Base-by-base conservation (phyloP, 306 rosid species). In the Inga leiocalycina region DNA sequence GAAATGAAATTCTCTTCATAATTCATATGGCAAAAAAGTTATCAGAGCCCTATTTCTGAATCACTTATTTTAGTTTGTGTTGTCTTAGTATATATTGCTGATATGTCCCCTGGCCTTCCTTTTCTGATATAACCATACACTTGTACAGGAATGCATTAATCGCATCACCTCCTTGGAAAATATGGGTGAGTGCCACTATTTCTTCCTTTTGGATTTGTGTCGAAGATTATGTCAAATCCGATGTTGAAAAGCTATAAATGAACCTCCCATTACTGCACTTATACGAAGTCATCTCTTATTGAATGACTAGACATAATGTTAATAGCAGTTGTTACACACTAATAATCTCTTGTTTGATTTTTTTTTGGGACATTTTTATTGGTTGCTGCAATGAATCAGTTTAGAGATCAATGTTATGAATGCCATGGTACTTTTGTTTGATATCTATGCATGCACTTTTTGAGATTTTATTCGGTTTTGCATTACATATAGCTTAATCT, bases 61-160 rank as follows among this genome's bases (percentile, higher is more conserved):
- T 68, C 34, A 37, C 44, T 80, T 70, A 45, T 80, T 80, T 74
- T 74, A 65, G 51, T 75, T 69, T 62, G 65, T 82, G 41, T 49
- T 56, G 57, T 82, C 57, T 5, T 66, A 76, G 39, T 71, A 30
- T 43, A 69, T 43, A 73, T 39, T 71, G 2, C 54, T 43, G 73
- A 37, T 74, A 64, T 13, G 45, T n/a, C 27, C 46, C 20, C 27
- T 6, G 72, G 10, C n/a, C 54, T 79, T 82, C 74, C n/a, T 64
- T 27, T 81, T 84, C 76, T 81, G n/a, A 65, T 80, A n/a, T 72
- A 78, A 64, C 57, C 20, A 20, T 52, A 66, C 75, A 34, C 75
- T 79, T 56, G 76, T 86, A 87, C 94, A 93, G 99, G 99, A 96
- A 90, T 92, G 98, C 82, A 93, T 93, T 88, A 91, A 96, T 84